Percentiles rank a stretch among this genome's conserved stretches.
Evolutionary conservation across 805 yeast genomes (phyloP).

Genomic region (Pichia exigua): DNA sequence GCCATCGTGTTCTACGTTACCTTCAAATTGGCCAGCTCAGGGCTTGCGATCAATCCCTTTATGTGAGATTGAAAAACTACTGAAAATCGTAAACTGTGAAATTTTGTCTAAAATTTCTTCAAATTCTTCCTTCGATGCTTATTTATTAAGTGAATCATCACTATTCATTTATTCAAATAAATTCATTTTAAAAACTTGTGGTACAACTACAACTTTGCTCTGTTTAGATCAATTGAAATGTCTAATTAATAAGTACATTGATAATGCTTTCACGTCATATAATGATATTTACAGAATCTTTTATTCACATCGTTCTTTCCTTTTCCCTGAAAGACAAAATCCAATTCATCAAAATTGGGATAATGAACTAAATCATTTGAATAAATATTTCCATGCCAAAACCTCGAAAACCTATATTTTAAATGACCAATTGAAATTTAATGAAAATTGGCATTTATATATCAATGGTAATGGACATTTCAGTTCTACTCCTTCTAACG

Average conservation of each 20-base stretch:
- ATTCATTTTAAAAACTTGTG: slow-evolving; percentile 86
- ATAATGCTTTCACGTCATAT: slow-evolving; percentile 30
- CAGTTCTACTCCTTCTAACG: slow-evolving; percentile 5
- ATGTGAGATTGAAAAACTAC: slow-evolving; percentile 58
- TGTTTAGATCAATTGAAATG: slow-evolving; percentile 64
- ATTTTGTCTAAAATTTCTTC: slow-evolving; percentile 73
- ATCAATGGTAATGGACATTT: slow-evolving; percentile 39
- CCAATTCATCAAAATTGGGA: slow-evolving; percentile 81
- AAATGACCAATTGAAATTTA: slow-evolving; percentile 48
- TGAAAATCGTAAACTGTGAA: slow-evolving; percentile 83
- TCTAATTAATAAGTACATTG: slow-evolving; percentile 34
- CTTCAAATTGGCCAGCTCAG: slow-evolving; percentile 29
- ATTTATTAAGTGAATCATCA: slow-evolving; percentile 81
- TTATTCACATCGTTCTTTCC: slow-evolving; percentile 84
- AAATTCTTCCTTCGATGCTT: slow-evolving; percentile 57
- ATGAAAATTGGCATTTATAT: slow-evolving; percentile 89
- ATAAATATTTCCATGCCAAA: slow-evolving; percentile 55
- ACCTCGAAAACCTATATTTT: slow-evolving; percentile 60
- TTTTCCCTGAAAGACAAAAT: slow-evolving; percentile 83
- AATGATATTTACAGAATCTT: slow-evolving; percentile 54
- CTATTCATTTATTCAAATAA: slow-evolving; percentile 84
- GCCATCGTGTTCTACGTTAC: slow-evolving; percentile 34
- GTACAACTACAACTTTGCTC: slow-evolving; percentile 83
- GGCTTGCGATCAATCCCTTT: slow-evolving; percentile 62
- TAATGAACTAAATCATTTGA: slow-evolving; percentile 65